Percentiles rank a stretch among this genome's conserved stretches.
phyloP scores from a whole-genome alignment of 345 rosid species.

The Iberis pinnata region DNA sequence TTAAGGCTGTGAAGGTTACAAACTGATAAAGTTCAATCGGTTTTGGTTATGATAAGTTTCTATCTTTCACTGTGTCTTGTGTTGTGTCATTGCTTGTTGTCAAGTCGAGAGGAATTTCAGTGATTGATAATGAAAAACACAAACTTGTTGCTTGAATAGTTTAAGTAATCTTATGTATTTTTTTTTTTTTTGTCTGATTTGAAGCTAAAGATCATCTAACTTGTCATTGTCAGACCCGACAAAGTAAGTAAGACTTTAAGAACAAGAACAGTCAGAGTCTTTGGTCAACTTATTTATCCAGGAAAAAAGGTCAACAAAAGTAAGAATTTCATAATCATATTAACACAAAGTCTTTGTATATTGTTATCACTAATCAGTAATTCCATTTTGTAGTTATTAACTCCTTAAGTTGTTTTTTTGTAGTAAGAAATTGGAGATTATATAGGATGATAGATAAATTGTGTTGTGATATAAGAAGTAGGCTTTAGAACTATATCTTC shows the following conservation, averaged over 20 bases:
- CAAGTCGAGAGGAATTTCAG: neutral
- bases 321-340: slow-evolving; percentile 1
- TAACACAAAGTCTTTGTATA: slow-evolving; percentile 7
- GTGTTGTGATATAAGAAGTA: too few species aligned
- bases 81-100: neutral
- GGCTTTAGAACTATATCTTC: too few species aligned
- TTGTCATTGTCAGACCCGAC: slow-evolving; percentile 18
- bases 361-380: slow-evolving; percentile 6
- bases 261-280: slow-evolving; percentile 11
- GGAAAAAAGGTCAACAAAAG: neutral
- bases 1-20: too few species aligned
- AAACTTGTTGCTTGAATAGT: slow-evolving; percentile 8
- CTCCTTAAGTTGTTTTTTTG: neutral
- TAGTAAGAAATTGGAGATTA: neutral
- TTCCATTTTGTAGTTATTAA: neutral
- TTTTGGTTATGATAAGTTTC: neutral
- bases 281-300: neutral
- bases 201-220: neutral
- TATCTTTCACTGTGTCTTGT: neutral
- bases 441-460: too few species aligned
- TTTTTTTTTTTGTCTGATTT: slow-evolving; percentile 11
- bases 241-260: slow-evolving; percentile 3
- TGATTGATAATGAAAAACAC: neutral
- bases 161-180: neutral
- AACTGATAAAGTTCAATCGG: neutral